phyloP scores from a whole-genome alignment of 73 alveolate species.

The Symbiodinium natans region DNA sequence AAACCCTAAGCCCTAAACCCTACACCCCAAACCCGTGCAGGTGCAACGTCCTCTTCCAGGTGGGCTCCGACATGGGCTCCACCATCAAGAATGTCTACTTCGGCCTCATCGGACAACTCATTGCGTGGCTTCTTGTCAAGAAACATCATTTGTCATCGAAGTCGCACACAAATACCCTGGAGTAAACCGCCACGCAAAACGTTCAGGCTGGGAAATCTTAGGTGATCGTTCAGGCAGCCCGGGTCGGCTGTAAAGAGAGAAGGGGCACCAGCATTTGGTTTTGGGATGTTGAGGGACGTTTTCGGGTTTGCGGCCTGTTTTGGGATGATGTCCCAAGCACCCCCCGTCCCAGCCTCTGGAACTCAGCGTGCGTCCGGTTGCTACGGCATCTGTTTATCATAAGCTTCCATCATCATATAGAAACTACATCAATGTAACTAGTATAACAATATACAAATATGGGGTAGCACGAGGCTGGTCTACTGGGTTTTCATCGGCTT shows the following conservation, averaged over 20 bases:
- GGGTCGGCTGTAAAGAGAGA: no score
- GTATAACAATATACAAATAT: no score
- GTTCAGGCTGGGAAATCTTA: background rate
- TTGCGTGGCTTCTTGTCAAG: background rate
- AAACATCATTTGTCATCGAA: background rate
- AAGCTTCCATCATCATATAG: no score
- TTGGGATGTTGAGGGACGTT: no score
- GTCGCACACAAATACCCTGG: background rate
- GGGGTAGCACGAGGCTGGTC: background rate
- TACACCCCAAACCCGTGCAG: background rate
- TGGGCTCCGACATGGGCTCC: conserved; percentile 67
- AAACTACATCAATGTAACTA: no score
- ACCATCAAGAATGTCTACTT: conserved; percentile 33
- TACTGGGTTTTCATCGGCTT: conserved; percentile 54
- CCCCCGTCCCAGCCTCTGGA: no score
- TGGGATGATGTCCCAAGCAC: no score
- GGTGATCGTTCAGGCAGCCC: no score
- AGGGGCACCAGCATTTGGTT: no score
- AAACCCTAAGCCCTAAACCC: background rate
- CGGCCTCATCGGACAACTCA: conserved; percentile 43
- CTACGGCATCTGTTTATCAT: no score
- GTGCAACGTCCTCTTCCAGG: conserved; percentile 72
- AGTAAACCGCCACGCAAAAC: background rate
- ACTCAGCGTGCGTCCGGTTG: no score
- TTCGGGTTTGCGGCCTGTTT: no score